Evolutionary conservation across 768 basidiomycete species (phyloP).

Genomic region (Psilocybe tampanensis): DNA sequence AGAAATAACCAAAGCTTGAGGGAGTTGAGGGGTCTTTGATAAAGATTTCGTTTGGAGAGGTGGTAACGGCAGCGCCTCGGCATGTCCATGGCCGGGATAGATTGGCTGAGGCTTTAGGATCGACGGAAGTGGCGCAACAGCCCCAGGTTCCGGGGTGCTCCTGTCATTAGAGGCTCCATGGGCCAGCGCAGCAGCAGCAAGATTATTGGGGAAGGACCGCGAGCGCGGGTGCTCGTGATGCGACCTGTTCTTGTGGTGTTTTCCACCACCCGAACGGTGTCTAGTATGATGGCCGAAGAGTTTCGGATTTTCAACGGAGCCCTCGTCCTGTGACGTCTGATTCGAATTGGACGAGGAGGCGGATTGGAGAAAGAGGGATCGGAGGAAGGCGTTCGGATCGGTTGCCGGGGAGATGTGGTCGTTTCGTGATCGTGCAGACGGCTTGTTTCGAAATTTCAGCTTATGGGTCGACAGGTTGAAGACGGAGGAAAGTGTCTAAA

Average conservation of each 20-base stretch:
- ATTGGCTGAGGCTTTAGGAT: constrained; percentile 19
- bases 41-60: constrained; percentile 8
- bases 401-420: constrained; percentile 5
- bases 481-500: constrained; percentile 58
- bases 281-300: constrained; percentile 12
- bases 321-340: constrained; percentile 25
- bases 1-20: constrained; percentile 66
- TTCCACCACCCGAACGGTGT: constrained; percentile 10
- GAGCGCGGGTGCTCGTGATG: constrained; percentile 30
- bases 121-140: constrained; percentile 9
- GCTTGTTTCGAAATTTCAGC: constrained; percentile 42
- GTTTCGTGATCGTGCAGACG: constrained; percentile 2
- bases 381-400: constrained; percentile 22
- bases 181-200: constrained; percentile 14
- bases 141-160: not conserved
- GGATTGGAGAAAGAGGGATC: constrained; percentile 31
- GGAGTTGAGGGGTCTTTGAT: constrained; percentile 33
- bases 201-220: constrained; percentile 37
- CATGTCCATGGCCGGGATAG: constrained; percentile 29
- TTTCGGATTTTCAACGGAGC: constrained; percentile 16
- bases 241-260: constrained; percentile 14
- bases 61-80: constrained; percentile 31
- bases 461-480: constrained; percentile 64
- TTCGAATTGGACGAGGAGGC: constrained; percentile 14
- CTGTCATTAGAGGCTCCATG: constrained; percentile 4